These are phyloP conservation scores for Paramecium primaurelia DNA, from an alignment of 73 alveolate genomes.

Conservation along the genomic window DNA sequence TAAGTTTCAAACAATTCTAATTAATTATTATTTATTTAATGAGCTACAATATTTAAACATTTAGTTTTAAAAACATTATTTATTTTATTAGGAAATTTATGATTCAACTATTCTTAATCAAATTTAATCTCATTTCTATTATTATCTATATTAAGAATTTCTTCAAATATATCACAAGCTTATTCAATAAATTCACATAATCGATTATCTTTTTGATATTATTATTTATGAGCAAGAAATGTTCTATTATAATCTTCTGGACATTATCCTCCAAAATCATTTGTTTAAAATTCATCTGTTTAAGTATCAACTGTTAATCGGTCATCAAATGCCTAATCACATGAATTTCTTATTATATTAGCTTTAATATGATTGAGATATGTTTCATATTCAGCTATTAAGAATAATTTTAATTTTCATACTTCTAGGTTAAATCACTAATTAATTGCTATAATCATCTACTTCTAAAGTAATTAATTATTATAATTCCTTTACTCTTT, in stretches of 20 bases:
- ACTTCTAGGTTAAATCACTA: not conserved
- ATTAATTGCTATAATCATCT: not conserved
- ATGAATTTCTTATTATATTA: not conserved
- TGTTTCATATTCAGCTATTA: not conserved
- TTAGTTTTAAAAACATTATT: not conserved
- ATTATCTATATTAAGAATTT: not conserved
- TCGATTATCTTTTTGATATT: not conserved
- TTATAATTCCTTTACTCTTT: slow-evolving; percentile 14
- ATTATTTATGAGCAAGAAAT: not conserved
- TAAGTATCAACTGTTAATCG: not conserved
- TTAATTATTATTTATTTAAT: not conserved
- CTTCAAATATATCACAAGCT: not conserved
- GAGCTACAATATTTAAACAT: not conserved
- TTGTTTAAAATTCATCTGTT: not conserved
- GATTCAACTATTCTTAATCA: not conserved
- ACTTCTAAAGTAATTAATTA: not conserved
- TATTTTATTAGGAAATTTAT: not conserved
- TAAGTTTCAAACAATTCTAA: not conserved
- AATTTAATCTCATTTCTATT: not conserved
- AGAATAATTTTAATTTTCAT: not conserved
- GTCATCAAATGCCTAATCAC: slow-evolving; percentile 11
- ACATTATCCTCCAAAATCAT: slow-evolving; percentile 11
- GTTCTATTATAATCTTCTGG: slow-evolving; percentile 14
- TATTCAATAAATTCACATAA: not conserved
- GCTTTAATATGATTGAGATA: not conserved